Base-by-base conservation (phyloP, 1,284 basidiomycete species). In the Takashimella koratensis region DNA sequence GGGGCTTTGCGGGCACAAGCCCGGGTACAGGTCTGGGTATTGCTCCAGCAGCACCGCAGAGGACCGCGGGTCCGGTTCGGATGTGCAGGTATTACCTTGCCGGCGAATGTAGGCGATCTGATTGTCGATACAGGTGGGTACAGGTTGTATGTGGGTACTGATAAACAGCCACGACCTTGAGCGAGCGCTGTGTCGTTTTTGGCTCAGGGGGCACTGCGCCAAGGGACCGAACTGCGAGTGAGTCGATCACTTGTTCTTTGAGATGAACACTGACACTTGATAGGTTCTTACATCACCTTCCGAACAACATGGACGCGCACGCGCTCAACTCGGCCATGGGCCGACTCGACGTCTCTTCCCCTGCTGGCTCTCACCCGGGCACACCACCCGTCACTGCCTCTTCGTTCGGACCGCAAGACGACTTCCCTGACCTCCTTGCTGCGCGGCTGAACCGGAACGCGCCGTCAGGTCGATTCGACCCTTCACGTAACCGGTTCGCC, bases 21-120 rank as follows among this genome's bases (percentile, higher is more conserved):
- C 68, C 74, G 8, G 30, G 30, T 8, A 16, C 30, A 36, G 30
- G 30, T 8, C 8, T 36, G 30, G 30, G 30, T 8, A 8, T 36
- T 8, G 30, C 10, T 8, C 30, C 30, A 8, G 30, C 10, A 16
- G 30, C 30, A 16, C 30, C 30, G 30, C 30, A 83, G 39, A 77
- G 78, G 25, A 82, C 80, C 1, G 78, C 82, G 39, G 83, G 80
- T 53, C 79, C 81, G 22, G 84, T 55, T 8, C 27, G 84, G 62
- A 93, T 98, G 40, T 98, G 95, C 73, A 81, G 96, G 53, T 98
- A 98, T 75, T 98, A 93, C 75, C 82, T 98, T 36, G 90, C 91
- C 5, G 96, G 96, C 19, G 94, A 98, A 76, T 98, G 95, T 72
- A 79, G 97, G 51, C 79, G 95, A 49, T 89, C 91, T 48, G 95